Evolutionary conservation across 257 asterid species (phyloP).

Genomic region (Penstemon eatonii): DNA sequence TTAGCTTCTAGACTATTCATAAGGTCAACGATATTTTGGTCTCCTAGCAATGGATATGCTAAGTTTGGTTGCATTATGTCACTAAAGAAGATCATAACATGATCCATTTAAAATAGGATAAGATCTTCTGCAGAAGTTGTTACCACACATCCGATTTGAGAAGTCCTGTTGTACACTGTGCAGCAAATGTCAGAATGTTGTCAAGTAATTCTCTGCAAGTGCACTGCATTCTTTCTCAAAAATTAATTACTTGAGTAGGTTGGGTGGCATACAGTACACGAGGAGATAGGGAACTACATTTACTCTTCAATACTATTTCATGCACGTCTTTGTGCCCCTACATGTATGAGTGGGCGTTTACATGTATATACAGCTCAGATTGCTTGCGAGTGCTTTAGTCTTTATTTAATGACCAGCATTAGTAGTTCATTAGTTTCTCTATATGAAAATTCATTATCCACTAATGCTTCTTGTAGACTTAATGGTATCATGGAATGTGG

Average conservation of each 20-base stretch:
- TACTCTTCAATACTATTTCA: conserved; percentile 5
- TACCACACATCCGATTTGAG: not conserved
- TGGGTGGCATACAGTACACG: conserved; percentile 15
- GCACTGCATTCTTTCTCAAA: not conserved
- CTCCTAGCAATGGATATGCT: not conserved
- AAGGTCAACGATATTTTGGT: not conserved
- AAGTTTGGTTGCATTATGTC: conserved; percentile 6
- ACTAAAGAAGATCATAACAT: not conserved
- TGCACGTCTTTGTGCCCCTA: conserved; percentile 1
- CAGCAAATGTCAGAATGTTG: not conserved
- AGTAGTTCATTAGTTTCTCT: conserved; percentile 11
- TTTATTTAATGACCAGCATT: conserved; percentile 16
- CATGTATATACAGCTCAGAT: conserved; percentile 5
- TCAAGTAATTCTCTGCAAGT: not conserved
- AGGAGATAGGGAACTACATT: not conserved
- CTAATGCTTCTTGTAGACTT: conserved; percentile 53
- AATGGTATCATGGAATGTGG: conserved; percentile 88
- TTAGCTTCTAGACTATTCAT: conserved; percentile 1
- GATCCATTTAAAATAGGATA: not conserved
- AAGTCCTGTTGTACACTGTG: not conserved
- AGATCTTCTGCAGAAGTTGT: not conserved
- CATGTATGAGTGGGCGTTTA: not conserved
- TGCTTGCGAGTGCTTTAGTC: conserved; percentile 16
- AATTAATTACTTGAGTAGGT: not conserved
- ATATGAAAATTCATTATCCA: conserved; percentile 24